Conservation (phyloP, 176 grass and related monocot species). For the Musa schizocarpa region DNA sequence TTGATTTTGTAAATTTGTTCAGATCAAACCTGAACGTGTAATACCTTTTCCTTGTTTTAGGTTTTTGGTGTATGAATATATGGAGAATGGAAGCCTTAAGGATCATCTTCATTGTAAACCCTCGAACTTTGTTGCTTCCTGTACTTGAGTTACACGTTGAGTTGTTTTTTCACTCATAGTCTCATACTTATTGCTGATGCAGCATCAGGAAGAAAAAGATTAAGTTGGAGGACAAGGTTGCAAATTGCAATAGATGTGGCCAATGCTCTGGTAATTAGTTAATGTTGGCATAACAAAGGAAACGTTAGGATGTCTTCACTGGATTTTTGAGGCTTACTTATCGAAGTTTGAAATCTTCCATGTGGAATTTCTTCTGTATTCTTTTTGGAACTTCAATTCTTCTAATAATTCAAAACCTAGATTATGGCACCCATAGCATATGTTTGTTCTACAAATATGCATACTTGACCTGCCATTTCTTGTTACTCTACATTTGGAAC, state of each 20-base stretch:
- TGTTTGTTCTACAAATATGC: background rate
- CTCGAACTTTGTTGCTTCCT: constrained; percentile 15
- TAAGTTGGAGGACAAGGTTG: constrained; percentile 71
- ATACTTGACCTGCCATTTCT: background rate
- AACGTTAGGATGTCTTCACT: background rate
- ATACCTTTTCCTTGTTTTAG: constrained; percentile 21
- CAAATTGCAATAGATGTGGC: constrained; percentile 85
- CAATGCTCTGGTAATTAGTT: constrained; percentile 75
- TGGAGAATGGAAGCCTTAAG: constrained; percentile 94
- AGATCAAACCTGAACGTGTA: background rate
- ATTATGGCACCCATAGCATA: background rate
- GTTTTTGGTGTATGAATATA: constrained; percentile 96
- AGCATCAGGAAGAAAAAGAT: constrained; percentile 58
- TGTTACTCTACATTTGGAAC: background rate
- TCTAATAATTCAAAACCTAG: background rate
- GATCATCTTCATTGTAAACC: constrained; percentile 85
- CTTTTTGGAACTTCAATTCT: background rate
- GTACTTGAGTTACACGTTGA: background rate
- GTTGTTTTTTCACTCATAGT: constrained; percentile 5
- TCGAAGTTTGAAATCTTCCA: background rate
- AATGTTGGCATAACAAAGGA: background rate
- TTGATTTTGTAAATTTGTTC: background rate
- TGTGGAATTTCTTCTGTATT: background rate
- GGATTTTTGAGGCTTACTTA: background rate
- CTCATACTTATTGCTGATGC: constrained; percentile 18